Evolutionary conservation across 345 rosid genomes (phyloP).

Genomic region (Salix caprea): DNA sequence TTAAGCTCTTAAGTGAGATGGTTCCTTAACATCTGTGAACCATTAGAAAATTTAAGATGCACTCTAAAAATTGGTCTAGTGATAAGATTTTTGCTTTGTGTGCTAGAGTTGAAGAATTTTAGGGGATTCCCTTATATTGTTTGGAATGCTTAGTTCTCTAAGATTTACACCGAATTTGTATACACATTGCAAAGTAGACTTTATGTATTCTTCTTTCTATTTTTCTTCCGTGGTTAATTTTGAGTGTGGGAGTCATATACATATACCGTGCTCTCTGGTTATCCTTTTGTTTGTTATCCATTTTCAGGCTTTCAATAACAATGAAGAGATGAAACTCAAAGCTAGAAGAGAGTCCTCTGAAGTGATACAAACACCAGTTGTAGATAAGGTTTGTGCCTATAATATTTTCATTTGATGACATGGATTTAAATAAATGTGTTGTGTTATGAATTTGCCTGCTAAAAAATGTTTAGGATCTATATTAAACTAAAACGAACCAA

Average conservation of each 20-base stretch:
- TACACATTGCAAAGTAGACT: background rate
- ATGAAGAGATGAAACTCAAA: constrained; percentile 67
- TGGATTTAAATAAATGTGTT: background rate
- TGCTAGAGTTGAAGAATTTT: background rate
- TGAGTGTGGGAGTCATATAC: background rate
- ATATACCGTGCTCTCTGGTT: background rate
- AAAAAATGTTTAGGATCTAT: background rate
- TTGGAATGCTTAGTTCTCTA: background rate
- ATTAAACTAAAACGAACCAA: background rate
- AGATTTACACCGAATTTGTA: background rate
- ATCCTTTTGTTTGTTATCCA: background rate
- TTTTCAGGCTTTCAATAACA: constrained; percentile 63
- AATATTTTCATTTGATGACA: background rate
- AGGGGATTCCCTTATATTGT: background rate
- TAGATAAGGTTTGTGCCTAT: constrained; percentile 55
- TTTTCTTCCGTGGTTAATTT: background rate
- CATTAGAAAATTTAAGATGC: background rate
- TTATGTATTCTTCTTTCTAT: background rate
- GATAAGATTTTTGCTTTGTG: background rate
- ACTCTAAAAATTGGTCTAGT: background rate
- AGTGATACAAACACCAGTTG: constrained; percentile 48
- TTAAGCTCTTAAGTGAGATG: too few species aligned
- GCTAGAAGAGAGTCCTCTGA: constrained; percentile 70
- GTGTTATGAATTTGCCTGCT: background rate
- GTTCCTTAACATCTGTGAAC: background rate